Evolutionary conservation across 257 asterid species (phyloP), one percentile per base, ranked within the genome.

Genomic region (Leonotis leonurus): DNA sequence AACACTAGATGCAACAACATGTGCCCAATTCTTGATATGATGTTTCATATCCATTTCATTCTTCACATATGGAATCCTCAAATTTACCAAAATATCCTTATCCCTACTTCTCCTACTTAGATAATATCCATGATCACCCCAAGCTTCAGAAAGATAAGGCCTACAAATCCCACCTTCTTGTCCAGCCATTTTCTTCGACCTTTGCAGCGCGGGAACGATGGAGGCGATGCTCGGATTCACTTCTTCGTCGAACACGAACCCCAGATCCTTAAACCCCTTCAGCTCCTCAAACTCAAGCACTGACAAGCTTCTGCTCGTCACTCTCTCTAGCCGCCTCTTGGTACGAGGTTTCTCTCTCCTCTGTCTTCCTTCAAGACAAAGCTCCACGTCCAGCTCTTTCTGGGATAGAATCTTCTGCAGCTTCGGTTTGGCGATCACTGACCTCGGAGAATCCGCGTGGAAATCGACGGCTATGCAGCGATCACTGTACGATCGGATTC

Each of bases 141-240:
- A 84, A 25, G 88, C 81, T 71, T 84, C 88, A 13, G 92, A 84
- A 14, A 81, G 78, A 65, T 83, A 85, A 68, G 89, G 90, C 62
- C 90, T 66, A 12, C 65, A 51, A 55, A 69, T 41, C 26, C 3
- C 12, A 30, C 6, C 70, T 46, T 8, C 25, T 40, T 14, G 21
- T 41, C 8, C 22, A 17, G n/a, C 54, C 54, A 5, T 55, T 50
- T 52, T 36, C 5, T 79, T 51, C 18, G 65, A n/a, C 45, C 73
- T 82, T 25, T 74, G 84, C 64, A 85, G 65, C 2, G 83, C 94
- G 21, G 90, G 94, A 30, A 85, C 40, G 4, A 83, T 65, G 16
- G 77, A 77, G 24, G 72, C 69, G 61, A 85, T 39, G 44, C 55
- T 55, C 1, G 75, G 59, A 57, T 67, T 72, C 36, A 29, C 64